phyloP scores from a whole-genome alignment of 345 rosid genomes.

The Pelargonium nanum region DNA sequence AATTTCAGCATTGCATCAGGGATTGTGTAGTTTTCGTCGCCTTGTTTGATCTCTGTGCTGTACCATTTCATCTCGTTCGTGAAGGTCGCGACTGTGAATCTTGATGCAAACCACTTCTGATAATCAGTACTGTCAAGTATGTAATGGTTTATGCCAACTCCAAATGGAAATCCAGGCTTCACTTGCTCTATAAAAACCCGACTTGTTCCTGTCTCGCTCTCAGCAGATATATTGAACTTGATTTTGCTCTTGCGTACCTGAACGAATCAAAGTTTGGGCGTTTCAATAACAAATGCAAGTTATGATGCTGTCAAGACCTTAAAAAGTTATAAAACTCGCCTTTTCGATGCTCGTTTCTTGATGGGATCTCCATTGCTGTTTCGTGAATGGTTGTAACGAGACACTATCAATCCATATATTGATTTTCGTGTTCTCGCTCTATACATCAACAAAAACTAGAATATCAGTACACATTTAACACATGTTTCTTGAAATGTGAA shows the following conservation, averaged over 20 bases:
- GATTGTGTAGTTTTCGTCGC: slow-evolving; percentile 51
- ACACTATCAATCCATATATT: slow-evolving; percentile 50
- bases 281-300: neutral
- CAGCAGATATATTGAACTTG: slow-evolving; percentile 40
- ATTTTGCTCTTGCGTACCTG: slow-evolving; percentile 60
- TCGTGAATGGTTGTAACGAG: slow-evolving; percentile 52
- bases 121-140: slow-evolving; percentile 47
- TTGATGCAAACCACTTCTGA: slow-evolving; percentile 59
- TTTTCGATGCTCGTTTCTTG: slow-evolving; percentile 45
- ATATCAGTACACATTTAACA: neutral
- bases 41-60: slow-evolving; percentile 45
- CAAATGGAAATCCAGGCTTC: slow-evolving; percentile 43
- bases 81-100: slow-evolving; percentile 62
- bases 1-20: slow-evolving; percentile 62
- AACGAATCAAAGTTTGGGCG: neutral
- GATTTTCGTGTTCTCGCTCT: slow-evolving; percentile 32
- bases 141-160: slow-evolving; percentile 62
- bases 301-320: no score
- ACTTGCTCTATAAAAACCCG: slow-evolving; percentile 34
- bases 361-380: slow-evolving; percentile 52
- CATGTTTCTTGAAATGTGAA: no score
- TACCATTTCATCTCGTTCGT: slow-evolving; percentile 93
- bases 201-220: slow-evolving; percentile 32
- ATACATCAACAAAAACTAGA: slow-evolving; percentile 15
- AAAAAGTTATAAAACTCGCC: slow-evolving; percentile 18